Evolutionary conservation across 179 eudicot species (phyloP).

Genomic region (Amaranthus tricolor): DNA sequence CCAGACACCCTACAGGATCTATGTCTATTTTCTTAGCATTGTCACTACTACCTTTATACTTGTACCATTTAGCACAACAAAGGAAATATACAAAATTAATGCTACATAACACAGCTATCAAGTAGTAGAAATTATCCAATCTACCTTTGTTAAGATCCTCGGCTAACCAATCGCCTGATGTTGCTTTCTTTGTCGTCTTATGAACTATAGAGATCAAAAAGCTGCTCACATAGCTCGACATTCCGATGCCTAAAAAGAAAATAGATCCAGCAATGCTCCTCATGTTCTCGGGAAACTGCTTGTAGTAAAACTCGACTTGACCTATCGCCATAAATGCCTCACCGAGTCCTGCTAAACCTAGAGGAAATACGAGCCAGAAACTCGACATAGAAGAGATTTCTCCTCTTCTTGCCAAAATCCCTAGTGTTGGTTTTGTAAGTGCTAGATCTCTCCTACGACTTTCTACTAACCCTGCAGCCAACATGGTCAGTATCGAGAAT

Average conservation of each 20-base stretch:
- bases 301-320: slow-evolving; percentile 59
- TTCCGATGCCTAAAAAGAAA: slow-evolving; percentile 43
- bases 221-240: slow-evolving; percentile 48
- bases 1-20: slow-evolving; percentile 7
- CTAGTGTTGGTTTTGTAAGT: slow-evolving; percentile 39
- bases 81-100: slow-evolving; percentile 40
- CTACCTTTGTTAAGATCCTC: slow-evolving; percentile 61
- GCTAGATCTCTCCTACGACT: slow-evolving; percentile 42
- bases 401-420: slow-evolving; percentile 28
- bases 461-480: slow-evolving; percentile 55
- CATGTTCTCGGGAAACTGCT: slow-evolving; percentile 65
- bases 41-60: slow-evolving; percentile 36
- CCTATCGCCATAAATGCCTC: slow-evolving; percentile 65
- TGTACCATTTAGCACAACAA: slow-evolving; percentile 43
- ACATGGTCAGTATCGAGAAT: slow-evolving; percentile 39
- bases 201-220: slow-evolving; percentile 41
- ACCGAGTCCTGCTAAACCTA: slow-evolving; percentile 50
- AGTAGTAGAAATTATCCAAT: slow-evolving; percentile 47
- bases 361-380: slow-evolving; percentile 58
- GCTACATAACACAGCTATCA: slow-evolving; percentile 39
- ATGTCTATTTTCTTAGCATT: slow-evolving; percentile 7
- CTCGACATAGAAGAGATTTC: slow-evolving; percentile 62
- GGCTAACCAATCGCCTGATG: slow-evolving; percentile 40
- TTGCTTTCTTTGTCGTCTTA: slow-evolving; percentile 24
- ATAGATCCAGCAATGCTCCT: slow-evolving; percentile 59